Conservation (phyloP, 1,139 yeast genomes). For the Geotrichum phurueaensis region DNA sequence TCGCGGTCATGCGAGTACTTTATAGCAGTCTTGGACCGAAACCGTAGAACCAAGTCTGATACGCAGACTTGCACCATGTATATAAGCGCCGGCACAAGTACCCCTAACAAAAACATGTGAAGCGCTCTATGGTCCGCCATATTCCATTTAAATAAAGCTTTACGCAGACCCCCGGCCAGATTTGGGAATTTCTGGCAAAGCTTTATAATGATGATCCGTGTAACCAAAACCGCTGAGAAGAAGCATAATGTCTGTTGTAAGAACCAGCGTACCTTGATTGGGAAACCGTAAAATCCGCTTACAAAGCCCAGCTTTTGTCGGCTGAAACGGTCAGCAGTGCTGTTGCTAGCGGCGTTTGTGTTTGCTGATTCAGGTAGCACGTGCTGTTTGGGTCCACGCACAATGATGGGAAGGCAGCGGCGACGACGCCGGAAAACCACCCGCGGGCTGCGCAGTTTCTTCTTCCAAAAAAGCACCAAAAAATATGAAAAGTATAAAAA, state of each 20-base stretch:
- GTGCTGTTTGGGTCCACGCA: neutral
- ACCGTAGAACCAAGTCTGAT: conserved; percentile 13
- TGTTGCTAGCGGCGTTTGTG: neutral
- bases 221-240: conserved; percentile 1
- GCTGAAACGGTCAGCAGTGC: neutral
- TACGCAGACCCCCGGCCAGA: conserved; percentile 7
- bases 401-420: conserved; percentile 4
- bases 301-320: conserved; percentile 13
- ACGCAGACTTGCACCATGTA: conserved; percentile 10
- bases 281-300: conserved; percentile 17
- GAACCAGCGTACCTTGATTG: conserved; percentile 11
- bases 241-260: conserved; percentile 15
- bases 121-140: neutral
- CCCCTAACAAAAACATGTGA: conserved; percentile 1
- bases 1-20: neutral
- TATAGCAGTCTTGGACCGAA: conserved; percentile 3
- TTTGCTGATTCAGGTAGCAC: neutral
- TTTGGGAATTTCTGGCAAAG: conserved; percentile 7
- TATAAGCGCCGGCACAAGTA: conserved; percentile 13
- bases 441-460: neutral
- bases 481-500: conserved; percentile 6
- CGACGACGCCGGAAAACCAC: neutral
- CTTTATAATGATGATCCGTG: conserved; percentile 5
- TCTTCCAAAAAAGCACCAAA: conserved; percentile 6
- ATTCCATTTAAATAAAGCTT: conserved; percentile 12